Evolutionary conservation across 805 yeast genomes (phyloP).

Genomic region (Pichia scutulata): DNA sequence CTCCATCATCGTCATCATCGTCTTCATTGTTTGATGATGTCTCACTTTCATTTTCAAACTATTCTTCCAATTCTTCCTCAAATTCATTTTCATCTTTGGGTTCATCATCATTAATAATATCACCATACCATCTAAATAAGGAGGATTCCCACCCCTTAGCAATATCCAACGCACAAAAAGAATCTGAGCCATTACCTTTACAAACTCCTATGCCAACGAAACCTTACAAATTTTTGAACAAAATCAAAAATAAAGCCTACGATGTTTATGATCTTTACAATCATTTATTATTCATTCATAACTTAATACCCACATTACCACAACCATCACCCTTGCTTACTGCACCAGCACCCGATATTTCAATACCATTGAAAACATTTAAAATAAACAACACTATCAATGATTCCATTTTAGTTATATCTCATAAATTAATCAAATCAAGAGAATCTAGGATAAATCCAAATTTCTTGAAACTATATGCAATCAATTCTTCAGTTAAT

Average conservation of each 20-base stretch:
- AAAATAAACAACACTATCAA: not conserved
- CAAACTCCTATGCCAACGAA: not conserved
- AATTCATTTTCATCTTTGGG: not conserved
- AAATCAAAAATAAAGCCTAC: not conserved
- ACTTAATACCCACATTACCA: not conserved
- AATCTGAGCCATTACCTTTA: too few species aligned
- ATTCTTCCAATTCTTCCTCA: not conserved
- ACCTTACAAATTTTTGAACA: not conserved
- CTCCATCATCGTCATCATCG: not conserved
- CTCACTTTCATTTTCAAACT: not conserved
- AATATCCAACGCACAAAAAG: not conserved
- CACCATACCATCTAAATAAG: not conserved
- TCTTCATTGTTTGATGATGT: not conserved
- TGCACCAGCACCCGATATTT: not conserved
- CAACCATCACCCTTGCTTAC: not conserved
- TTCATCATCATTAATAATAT: not conserved
- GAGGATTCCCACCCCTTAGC: not conserved
- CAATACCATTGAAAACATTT: conserved; percentile 5
- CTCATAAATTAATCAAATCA: conserved; percentile 3
- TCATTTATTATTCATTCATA: not conserved
- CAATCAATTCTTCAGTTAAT: conserved; percentile 41
- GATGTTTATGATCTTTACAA: not conserved
- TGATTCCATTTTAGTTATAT: not conserved
- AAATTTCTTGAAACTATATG: conserved; percentile 40
- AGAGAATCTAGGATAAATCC: conserved; percentile 48